A percentile compares a stretch with the other conserved stretches of the same genome.
phyloP scores from a whole-genome alignment of 2,329 filamentous ascomycete species.

The Ophiocordyceps robertsii region DNA sequence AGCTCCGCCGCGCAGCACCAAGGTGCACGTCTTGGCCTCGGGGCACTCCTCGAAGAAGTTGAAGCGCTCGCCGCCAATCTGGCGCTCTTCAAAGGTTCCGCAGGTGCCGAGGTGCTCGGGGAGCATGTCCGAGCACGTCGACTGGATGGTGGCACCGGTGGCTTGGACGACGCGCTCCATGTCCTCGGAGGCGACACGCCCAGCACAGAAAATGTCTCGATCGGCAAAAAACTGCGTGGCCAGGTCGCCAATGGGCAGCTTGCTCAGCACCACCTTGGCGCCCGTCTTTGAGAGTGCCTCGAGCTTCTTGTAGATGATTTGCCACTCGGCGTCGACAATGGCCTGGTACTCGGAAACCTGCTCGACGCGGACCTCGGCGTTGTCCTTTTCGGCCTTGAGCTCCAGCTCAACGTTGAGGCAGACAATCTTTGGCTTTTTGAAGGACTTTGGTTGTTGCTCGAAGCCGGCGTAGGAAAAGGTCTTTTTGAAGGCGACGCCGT shows the following conservation, averaged over 20 bases:
- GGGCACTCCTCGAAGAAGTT: conserved; percentile 98
- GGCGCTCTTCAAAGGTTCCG: conserved; percentile 82
- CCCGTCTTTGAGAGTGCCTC: conserved; percentile 88
- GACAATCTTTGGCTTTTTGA: conserved; percentile 88
- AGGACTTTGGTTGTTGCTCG: conserved; percentile 95
- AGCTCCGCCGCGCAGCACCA: conserved; percentile 86
- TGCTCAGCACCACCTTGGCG: conserved; percentile 93
- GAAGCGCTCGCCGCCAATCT: conserved; percentile 94
- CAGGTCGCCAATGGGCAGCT: conserved; percentile 91
- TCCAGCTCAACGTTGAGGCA: conserved; percentile 97
- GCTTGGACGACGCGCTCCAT: conserved; percentile 94
- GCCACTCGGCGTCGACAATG: conserved; percentile 98
- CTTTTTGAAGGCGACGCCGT: conserved; percentile 99
- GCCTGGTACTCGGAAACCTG: conserved; percentile 99
- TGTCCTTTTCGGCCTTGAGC: conserved; percentile 98
- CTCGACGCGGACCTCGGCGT: conserved; percentile 94
- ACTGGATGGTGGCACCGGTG: conserved; percentile 83
- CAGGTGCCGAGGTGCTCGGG: conserved; percentile 82
- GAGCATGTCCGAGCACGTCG: conserved; percentile 91
- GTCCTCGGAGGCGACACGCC: conserved; percentile 80
- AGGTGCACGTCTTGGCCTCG: conserved; percentile 88
- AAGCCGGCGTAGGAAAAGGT: conserved; percentile 98
- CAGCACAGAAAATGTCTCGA: conserved; percentile 95
- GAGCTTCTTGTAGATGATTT: conserved; percentile 99
- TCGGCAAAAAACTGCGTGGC: conserved; percentile 98